Conservation (phyloP, 495 filamentous ascomycete genomes). For the Rusavskia elegans region DNA sequence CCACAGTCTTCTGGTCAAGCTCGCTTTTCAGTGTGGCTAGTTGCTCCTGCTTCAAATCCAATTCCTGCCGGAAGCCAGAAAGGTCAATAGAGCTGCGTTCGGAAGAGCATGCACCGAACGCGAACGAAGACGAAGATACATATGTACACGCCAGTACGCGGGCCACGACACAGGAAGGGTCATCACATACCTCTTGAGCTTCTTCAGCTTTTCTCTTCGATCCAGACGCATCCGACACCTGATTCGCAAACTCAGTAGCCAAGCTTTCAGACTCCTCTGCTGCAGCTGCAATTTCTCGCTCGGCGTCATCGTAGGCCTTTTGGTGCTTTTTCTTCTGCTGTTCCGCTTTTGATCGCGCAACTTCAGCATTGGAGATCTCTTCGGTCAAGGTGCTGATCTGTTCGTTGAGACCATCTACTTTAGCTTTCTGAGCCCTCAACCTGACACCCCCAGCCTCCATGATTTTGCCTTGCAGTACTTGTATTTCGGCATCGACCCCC, state of each 20-base stretch:
- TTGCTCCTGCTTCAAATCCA: constrained; percentile 67
- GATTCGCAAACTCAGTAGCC: constrained; percentile 58
- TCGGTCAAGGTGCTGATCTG: constrained; percentile 70
- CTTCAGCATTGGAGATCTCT: constrained; percentile 67
- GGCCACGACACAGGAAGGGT: background rate
- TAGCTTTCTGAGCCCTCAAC: constrained; percentile 76
- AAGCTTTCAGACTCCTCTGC: constrained; percentile 56
- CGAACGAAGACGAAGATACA: no score
- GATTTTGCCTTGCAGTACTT: constrained; percentile 81
- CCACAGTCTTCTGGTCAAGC: constrained; percentile 69
- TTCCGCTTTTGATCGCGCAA: constrained; percentile 75
- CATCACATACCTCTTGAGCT: constrained; percentile 48
- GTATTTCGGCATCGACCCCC: constrained; percentile 81
- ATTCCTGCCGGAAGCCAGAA: constrained; percentile 21
- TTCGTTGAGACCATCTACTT: constrained; percentile 81
- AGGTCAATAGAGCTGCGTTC: background rate
- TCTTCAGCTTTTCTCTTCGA: constrained; percentile 65
- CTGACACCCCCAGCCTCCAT: constrained; percentile 95
- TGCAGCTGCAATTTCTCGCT: constrained; percentile 58
- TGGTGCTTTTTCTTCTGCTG: constrained; percentile 80
- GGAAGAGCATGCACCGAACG: no score
- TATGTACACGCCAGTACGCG: no score
- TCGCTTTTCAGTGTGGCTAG: constrained; percentile 66
- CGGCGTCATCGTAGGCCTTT: constrained; percentile 58
- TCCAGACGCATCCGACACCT: constrained; percentile 56